Conservation (phyloP, 2,329 filamentous ascomycete species). For the Coniochaeta hoffmannii region DNA sequence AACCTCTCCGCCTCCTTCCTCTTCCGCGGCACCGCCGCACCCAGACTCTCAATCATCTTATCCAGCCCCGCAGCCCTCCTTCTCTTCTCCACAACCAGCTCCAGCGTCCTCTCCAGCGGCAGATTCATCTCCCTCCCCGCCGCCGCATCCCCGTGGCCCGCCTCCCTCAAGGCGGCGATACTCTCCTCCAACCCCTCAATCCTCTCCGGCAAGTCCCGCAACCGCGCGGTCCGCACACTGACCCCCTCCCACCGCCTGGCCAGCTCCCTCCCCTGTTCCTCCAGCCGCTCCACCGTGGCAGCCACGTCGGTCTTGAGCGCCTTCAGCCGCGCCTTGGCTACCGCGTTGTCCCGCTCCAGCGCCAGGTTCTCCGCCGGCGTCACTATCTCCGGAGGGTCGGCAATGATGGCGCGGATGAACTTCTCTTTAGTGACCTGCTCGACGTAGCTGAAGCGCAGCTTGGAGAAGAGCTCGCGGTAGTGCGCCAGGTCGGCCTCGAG, state of each 20-base stretch:
- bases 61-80: constrained; percentile 49
- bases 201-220: constrained; percentile 44
- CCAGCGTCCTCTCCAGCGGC: constrained; percentile 49
- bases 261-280: constrained; percentile 54
- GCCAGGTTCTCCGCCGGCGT: constrained; percentile 74
- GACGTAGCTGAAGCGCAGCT: constrained; percentile 93
- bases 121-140: constrained; percentile 38
- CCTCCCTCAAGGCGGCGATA: constrained; percentile 35
- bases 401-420: constrained; percentile 87
- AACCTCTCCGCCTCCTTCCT: constrained; percentile 60
- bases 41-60: constrained; percentile 55
- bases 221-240: constrained; percentile 36
- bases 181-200: constrained; percentile 39
- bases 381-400: constrained; percentile 81
- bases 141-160: constrained; percentile 16
- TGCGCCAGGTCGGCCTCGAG: constrained; percentile 79
- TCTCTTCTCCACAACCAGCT: constrained; percentile 43
- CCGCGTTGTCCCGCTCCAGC: constrained; percentile 61
- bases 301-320: constrained; percentile 73
- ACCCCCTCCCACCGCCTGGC: constrained; percentile 45
- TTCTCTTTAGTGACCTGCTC: constrained; percentile 99
- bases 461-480: constrained; percentile 92
- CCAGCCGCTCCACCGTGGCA: constrained; percentile 64
- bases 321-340: constrained; percentile 69
- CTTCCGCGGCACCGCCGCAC: constrained; percentile 57